Conservation (phyloP, 1,284 basidiomycete species). For the Mycena citricolor region DNA sequence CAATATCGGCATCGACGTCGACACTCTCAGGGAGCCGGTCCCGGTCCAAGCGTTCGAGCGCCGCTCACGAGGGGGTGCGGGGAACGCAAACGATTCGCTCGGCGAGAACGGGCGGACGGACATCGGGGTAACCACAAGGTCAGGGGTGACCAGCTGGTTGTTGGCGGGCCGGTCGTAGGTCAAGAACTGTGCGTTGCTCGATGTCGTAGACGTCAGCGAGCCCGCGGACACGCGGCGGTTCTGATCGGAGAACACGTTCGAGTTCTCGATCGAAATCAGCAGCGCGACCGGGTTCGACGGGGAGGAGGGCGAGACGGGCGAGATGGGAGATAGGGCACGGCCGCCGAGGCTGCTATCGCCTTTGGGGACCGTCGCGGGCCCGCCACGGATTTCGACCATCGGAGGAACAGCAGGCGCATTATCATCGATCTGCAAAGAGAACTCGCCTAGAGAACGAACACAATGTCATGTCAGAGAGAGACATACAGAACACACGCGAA, state of each 20-base stretch:
- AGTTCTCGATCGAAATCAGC: slow-evolving; percentile 29
- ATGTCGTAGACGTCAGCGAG: slow-evolving; percentile 36
- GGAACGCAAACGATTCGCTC: slow-evolving; percentile 64
- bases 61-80: slow-evolving; percentile 49
- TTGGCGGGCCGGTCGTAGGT: slow-evolving; percentile 18
- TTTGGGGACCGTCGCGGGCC: slow-evolving; percentile 18
- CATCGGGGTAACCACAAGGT: slow-evolving; percentile 44
- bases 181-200: slow-evolving; percentile 41
- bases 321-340: slow-evolving; percentile 21
- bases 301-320: slow-evolving; percentile 24
- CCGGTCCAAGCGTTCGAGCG: slow-evolving; percentile 29
- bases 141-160: slow-evolving; percentile 23
- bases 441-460: slow-evolving; percentile 20
- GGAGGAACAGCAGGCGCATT: slow-evolving; percentile 36
- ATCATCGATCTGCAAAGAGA: slow-evolving; percentile 21
- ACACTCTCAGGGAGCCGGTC: slow-evolving; percentile 13
- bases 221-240: slow-evolving; percentile 36
- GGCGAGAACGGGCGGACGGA: slow-evolving; percentile 64
- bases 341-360: slow-evolving; percentile 19
- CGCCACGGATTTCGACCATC: slow-evolving; percentile 46
- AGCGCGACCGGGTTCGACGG: slow-evolving; percentile 23
- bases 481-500: background rate
- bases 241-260: slow-evolving; percentile 22
- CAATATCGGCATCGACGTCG: slow-evolving; percentile 17
- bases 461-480: background rate